Evolutionary conservation across 352 stramenopile genomes (phyloP), one percentile per base, ranked within the genome.

Genomic region (Phytophthora idaei): DNA sequence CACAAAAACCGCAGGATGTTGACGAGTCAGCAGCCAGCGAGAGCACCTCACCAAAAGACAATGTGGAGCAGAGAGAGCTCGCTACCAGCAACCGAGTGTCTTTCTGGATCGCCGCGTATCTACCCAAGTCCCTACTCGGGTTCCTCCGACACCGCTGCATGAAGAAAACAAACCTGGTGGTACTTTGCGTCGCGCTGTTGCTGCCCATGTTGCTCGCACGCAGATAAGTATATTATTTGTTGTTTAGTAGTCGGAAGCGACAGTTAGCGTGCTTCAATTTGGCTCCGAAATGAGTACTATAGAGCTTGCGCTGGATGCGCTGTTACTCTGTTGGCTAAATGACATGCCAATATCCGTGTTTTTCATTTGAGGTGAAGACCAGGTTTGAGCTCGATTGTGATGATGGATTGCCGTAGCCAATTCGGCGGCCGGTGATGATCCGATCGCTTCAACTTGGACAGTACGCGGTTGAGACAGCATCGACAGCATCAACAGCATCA

Each of bases 171-270:
- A 81, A 73, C 57, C 31, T 81, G 5, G 63, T 76, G 32, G 21
- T 81, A 42, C 61, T 81, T 1, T 79, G 74, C 44, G 63, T 81
- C 15, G 74, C 74, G 29, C 62, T 81, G 56, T 44, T 79, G 41
- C 58, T 81, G 25, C 74, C 74, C 3, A 63, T 81, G 46, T 63
- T 77, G 25, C 63, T 81, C 14, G 52, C 62, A 15, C 71, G 67
- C 41, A 70, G 49, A 73, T 78, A 78, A 76, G 37, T 45, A 60
- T 71, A 66, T 12, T 63, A 67, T 71, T 54, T 68, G 61, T 68
- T 41, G 42, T 51, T 37, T 53, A 41, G 12, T 46, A 7, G 14
- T 46, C 21, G 2, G 6, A 49, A 17, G 17, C n/a, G 3, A 29
- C 39, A 27, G 15, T 36, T 64, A 34, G 6, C 12, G 3, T 56